phyloP scores from a whole-genome alignment of 345 rosid species.

The Citrus unshiu region DNA sequence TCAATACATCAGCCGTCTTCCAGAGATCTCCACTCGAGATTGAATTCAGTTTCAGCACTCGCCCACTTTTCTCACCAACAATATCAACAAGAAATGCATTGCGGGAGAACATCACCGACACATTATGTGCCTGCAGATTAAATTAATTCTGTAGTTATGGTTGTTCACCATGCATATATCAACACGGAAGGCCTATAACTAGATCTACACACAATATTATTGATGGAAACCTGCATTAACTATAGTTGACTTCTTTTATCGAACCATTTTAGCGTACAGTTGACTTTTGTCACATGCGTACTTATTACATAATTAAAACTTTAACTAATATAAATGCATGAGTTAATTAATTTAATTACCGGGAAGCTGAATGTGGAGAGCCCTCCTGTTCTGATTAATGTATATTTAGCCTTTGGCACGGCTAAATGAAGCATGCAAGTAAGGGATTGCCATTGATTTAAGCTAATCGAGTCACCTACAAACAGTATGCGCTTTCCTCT shows the following conservation, averaged over 20 bases:
- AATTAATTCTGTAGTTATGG: no score
- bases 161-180: no score
- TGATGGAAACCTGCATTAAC: no score
- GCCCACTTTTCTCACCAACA: slow-evolving; percentile 24
- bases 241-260: not conserved
- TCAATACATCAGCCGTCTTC: slow-evolving; percentile 49
- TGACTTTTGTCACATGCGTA: not conserved
- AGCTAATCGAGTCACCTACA: slow-evolving; percentile 48
- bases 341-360: slow-evolving; percentile 9
- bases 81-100: slow-evolving; percentile 74
- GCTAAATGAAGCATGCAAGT: slow-evolving; percentile 43
- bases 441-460: slow-evolving; percentile 50
- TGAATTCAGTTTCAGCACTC: slow-evolving; percentile 54
- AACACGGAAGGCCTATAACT: not conserved
- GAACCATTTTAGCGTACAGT: no score
- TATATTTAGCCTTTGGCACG: slow-evolving; percentile 21
- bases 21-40: slow-evolving; percentile 46
- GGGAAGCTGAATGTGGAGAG: slow-evolving; percentile 30
- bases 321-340: no score
- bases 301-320: not conserved
- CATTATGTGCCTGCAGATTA: slow-evolving; percentile 23
- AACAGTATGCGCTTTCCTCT: slow-evolving; percentile 47
- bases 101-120: slow-evolving; percentile 46
- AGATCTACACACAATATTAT: not conserved
- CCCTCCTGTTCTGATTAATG: slow-evolving; percentile 6